A percentile compares a stretch with the other conserved stretches of the same genome.
Conservation (phyloP, 1,284 basidiomycete species). For the Naganishia albida region DNA sequence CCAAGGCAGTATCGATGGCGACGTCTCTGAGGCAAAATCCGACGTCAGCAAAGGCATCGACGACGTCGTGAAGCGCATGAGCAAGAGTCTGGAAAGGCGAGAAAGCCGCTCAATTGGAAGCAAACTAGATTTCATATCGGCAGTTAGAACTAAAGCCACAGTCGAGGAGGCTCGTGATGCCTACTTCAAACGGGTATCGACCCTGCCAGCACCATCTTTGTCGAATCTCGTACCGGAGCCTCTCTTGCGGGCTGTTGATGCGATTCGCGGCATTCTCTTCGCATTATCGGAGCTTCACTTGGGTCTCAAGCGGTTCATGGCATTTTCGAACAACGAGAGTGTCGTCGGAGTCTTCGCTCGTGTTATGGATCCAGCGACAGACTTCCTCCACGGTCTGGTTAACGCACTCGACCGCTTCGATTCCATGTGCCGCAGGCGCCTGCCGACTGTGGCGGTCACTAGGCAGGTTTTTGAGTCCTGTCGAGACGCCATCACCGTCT, state of each 20-base stretch:
- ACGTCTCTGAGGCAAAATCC: slow-evolving; percentile 13
- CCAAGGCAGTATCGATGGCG: slow-evolving; percentile 16
- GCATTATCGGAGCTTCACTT: slow-evolving; percentile 90
- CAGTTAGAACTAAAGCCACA: slow-evolving; percentile 34
- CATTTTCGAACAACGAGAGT: slow-evolving; percentile 83
- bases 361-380: slow-evolving; percentile 79
- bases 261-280: slow-evolving; percentile 87
- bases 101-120: slow-evolving; percentile 25
- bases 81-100: slow-evolving; percentile 11
- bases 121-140: slow-evolving; percentile 24
- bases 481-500: slow-evolving; percentile 79
- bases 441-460: slow-evolving; percentile 68
- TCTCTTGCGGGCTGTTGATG: slow-evolving; percentile 76
- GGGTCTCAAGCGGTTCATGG: slow-evolving; percentile 83
- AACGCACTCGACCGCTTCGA: slow-evolving; percentile 91
- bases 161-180: slow-evolving; percentile 80
- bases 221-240: slow-evolving; percentile 72
- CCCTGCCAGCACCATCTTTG: slow-evolving; percentile 62
- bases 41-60: slow-evolving; percentile 26
- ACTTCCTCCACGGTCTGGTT: slow-evolving; percentile 81
- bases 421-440: slow-evolving; percentile 67
- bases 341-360: slow-evolving; percentile 76
- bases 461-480: slow-evolving; percentile 79
- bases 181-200: slow-evolving; percentile 84
- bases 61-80: slow-evolving; percentile 30